Evolutionary conservation across 176 grass and related monocot genomes (phyloP), one percentile per base, ranked within the genome.

Genomic region (Aegilops sharonensis): DNA sequence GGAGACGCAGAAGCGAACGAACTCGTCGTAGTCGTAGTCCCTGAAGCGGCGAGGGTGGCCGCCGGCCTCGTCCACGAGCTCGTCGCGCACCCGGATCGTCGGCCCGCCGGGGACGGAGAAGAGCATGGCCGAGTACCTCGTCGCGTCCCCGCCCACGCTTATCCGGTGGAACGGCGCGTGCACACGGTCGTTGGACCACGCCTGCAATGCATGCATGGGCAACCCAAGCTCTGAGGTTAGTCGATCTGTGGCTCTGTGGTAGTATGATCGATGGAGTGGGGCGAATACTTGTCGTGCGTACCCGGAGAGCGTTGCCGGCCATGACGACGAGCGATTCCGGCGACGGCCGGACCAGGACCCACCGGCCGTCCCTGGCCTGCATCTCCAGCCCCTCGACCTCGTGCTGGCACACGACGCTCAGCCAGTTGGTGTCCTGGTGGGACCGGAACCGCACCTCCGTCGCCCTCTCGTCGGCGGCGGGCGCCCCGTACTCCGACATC

Each of bases 381-480:
- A 93, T 48, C 88, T 98, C 95, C n/a, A 95, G 78, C 45, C 93
- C 95, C 1, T 93, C 89, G 9, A 92, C 78, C 78, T 90, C 71
- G 78, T 92, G 82, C 85, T 98, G 93, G 67, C 86, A 91, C 14
- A 93, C 75, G n/a, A 93, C 50, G 91, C 82, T 98, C 10, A 95
- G 65, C 64, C 14, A 47, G 54, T 89, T 91, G 85, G 71, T 66
- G 87, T 94, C 91, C 67, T 91, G 85, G 65, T 98, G 90, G 6
- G 89, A 29, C 5, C n/a, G 4, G 86, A 83, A 87, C 32, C 81
- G 21, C 8, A 92, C 18, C 64, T 68, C 73, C 70, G 59, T 87
- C 36, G 85, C 87, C 1, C 27, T 85, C 72, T 89, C 93, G 5
- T 64, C 78, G 54, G 74, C 85, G 6, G 73, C 17, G 9, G 89